Evolutionary conservation across 495 filamentous ascomycete genomes (phyloP), one percentile per base, ranked within the genome.

Genomic region (Penicillium lividum): DNA sequence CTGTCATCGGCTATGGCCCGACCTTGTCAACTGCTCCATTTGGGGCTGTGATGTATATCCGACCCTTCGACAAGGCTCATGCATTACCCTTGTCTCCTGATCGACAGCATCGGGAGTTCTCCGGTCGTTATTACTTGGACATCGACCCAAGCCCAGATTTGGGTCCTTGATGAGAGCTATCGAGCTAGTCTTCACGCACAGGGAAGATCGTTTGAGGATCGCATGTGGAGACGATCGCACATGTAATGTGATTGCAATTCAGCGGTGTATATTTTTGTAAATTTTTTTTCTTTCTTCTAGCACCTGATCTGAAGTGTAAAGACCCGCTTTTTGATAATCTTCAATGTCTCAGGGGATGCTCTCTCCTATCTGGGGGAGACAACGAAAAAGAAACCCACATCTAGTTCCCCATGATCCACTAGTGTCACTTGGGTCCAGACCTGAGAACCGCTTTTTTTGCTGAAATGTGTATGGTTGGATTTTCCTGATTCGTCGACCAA

Each of bases 131-230:
- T 46, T 59, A 64, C 30, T 22, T 74, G 54, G 72, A 74, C 48
- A 28, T 71, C 2, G 72, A 74, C 57, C 68, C 69, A 11, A 60
- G 68, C 33, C 57, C 29, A 36, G 66, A 65, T 55, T 49, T 74
- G 30, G 55, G 49, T 53, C 61, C 53, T 63, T 59, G 54, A 49
- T 50, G 44, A 25, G 33, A 13, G 30, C 6, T 18, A 9, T 47
- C 33, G 42, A 29, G 40, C 34, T n/a, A 27, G 9, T 52, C 16
- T 6, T 8, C 28, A 52, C 16, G 50, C 31, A 52, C 4, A 25
- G n/a, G 25, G 31, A 52, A 52, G 50, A 31, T 30, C 46, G 15
- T 29, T 49, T 6, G 15, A 18, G 27, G 11, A 49, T 30, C 45
- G 27, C 36, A 27, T n/a, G 27, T 27, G 36, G 18, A 18, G 54